Conservation (phyloP, 2,329 filamentous ascomycete genomes). For the Fusarium poae region DNA sequence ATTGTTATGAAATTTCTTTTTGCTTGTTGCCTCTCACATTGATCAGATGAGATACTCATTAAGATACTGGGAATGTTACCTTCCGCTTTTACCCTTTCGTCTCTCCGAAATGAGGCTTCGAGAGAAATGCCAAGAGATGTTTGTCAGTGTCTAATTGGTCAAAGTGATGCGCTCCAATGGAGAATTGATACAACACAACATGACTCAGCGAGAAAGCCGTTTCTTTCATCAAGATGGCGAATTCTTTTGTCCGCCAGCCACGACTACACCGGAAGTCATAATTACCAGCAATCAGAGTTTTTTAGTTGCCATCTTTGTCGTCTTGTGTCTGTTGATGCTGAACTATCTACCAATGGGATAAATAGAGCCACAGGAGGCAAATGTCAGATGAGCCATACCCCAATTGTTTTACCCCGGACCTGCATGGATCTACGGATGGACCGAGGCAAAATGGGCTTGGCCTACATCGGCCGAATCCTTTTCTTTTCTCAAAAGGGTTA, state of each 20-base stretch:
- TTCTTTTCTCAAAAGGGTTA: neutral
- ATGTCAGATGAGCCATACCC: neutral
- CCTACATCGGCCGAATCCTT: neutral
- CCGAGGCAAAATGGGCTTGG: neutral
- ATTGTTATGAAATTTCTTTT: neutral
- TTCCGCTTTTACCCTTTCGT: slow-evolving; percentile 1
- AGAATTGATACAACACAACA: no score
- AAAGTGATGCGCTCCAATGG: neutral
- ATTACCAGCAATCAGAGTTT: neutral
- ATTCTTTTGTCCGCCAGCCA: neutral
- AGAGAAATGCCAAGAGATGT: neutral
- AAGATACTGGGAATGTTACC: neutral
- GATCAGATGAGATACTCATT: neutral
- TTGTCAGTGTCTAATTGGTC: neutral
- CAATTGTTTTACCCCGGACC: neutral
- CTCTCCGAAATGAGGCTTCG: neutral
- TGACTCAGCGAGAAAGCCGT: neutral
- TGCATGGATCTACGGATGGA: neutral
- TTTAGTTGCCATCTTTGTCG: neutral
- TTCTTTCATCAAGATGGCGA: neutral
- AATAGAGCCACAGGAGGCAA: neutral
- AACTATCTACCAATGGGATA: neutral
- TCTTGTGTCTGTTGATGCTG: neutral
- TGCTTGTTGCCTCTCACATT: neutral
- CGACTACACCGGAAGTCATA: neutral